Conservation (phyloP, 257 asterid species). For the Solanum tacnaense region DNA sequence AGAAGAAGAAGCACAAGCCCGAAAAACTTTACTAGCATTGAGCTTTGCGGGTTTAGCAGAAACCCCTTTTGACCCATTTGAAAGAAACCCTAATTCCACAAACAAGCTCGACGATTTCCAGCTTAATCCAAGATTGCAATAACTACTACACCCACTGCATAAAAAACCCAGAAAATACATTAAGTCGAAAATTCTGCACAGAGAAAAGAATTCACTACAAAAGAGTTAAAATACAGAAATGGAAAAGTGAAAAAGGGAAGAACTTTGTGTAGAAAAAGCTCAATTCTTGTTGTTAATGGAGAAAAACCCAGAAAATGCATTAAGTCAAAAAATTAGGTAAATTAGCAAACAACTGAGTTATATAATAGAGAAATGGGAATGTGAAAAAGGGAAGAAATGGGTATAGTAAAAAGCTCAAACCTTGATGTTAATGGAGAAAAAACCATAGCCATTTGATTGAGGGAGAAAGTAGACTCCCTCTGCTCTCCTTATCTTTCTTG, state of each 20-base stretch:
- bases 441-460: slow-evolving; percentile 18
- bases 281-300: slow-evolving; percentile 22
- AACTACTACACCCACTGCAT: slow-evolving; percentile 27
- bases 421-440: slow-evolving; percentile 32
- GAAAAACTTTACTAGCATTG: background rate
- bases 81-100: slow-evolving; percentile 16
- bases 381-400: background rate
- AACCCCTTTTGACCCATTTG: slow-evolving; percentile 13
- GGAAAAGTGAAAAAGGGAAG: background rate
- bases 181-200: background rate
- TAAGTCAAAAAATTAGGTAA: background rate
- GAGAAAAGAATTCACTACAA: background rate
- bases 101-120: slow-evolving; percentile 52
- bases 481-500: background rate
- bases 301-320: slow-evolving; percentile 10
- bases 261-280: background rate
- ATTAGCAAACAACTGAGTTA: background rate
- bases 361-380: background rate
- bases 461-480: background rate
- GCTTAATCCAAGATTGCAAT: slow-evolving; percentile 24
- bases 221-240: background rate
- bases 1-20: slow-evolving; percentile 20
- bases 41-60: slow-evolving; percentile 19
- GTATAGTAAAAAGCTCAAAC: slow-evolving; percentile 4
- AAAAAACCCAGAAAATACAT: background rate